Evolutionary conservation across 768 basidiomycete genomes (phyloP).

Genomic region (Russula ochroleuca): DNA sequence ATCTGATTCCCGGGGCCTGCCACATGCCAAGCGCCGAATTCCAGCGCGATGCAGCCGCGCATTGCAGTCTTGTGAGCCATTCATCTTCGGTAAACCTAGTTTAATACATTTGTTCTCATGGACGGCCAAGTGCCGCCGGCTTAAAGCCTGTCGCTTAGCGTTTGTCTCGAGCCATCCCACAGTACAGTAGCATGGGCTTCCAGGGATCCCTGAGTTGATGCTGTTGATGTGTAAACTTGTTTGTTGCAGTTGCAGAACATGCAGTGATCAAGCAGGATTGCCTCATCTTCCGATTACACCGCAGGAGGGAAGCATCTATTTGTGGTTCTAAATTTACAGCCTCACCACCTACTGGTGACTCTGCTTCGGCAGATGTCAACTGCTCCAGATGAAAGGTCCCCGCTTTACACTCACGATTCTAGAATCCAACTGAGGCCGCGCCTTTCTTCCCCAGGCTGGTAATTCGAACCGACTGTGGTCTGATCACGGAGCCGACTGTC

Average conservation of each 20-base stretch:
- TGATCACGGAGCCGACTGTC: slow-evolving; percentile 22
- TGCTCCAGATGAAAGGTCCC: slow-evolving; percentile 18
- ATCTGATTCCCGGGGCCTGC: slow-evolving; percentile 4
- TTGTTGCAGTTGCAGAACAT: background rate
- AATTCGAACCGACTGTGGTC: slow-evolving; percentile 23
- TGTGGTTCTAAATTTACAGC: slow-evolving; percentile 9
- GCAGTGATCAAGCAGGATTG: slow-evolving; percentile 15
- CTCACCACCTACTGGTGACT: slow-evolving; percentile 22
- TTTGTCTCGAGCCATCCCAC: slow-evolving; percentile 13
- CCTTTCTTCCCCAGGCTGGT: background rate
- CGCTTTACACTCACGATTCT: slow-evolving; percentile 13
- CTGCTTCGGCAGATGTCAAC: slow-evolving; percentile 23
- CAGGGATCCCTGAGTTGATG: slow-evolving; percentile 13
- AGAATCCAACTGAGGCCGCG: slow-evolving; percentile 8
- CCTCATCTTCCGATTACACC: slow-evolving; percentile 22
- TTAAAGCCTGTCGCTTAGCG: slow-evolving; percentile 24
- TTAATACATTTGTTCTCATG: slow-evolving; percentile 17
- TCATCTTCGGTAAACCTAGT: slow-evolving; percentile 25
- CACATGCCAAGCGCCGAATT: slow-evolving; percentile 19
- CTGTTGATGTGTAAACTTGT: background rate
- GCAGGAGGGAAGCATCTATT: slow-evolving; percentile 5
- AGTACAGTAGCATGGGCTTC: background rate
- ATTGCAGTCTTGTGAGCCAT: slow-evolving; percentile 14
- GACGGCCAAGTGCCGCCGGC: slow-evolving; percentile 19
- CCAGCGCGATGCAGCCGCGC: slow-evolving; percentile 22